Conservation (phyloP, 805 yeast species). For the Metschnikowia kofuensis region DNA sequence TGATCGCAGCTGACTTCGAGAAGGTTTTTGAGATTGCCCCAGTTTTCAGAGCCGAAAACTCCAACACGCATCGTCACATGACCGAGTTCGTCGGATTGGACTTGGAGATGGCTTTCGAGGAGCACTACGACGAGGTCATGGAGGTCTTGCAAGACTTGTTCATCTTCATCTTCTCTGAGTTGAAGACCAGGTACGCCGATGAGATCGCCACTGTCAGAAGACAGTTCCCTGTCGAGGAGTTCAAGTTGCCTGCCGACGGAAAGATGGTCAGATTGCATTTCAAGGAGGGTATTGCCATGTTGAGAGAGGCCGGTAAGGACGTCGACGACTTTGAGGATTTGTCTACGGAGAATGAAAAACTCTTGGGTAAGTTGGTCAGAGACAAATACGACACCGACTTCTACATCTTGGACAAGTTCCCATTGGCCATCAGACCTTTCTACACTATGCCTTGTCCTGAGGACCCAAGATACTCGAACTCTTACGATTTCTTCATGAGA, state of each 20-base stretch:
- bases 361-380: conserved; percentile 85
- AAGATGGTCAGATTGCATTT: conserved; percentile 87
- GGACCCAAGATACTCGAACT: conserved; percentile 91
- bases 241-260: conserved; percentile 89
- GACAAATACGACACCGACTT: conserved; percentile 97
- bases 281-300: conserved; percentile 86
- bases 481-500: conserved; percentile 99
- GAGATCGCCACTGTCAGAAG: conserved; percentile 89
- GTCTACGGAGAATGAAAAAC: conserved; percentile 90
- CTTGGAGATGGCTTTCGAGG: conserved; percentile 97
- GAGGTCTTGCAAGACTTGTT: conserved; percentile 67
- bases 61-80: conserved; percentile 99
- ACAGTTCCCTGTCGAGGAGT: conserved; percentile 97
- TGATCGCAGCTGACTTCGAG: conserved; percentile 97
- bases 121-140: conserved; percentile 91
- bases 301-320: conserved; percentile 82
- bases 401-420: conserved; percentile 97
- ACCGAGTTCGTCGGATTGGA: conserved; percentile 98
- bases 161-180: conserved; percentile 81
- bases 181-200: conserved; percentile 71
- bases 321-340: conserved; percentile 88
- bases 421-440: conserved; percentile 94
- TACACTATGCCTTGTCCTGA: conserved; percentile 98
- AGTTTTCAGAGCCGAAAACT: conserved; percentile 98
- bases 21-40: conserved; percentile 95